A percentile compares a stretch with the other conserved stretches of the same genome.
Evolutionary conservation across 768 basidiomycete species (phyloP).

Genomic region (Trametes cinnabarina): DNA sequence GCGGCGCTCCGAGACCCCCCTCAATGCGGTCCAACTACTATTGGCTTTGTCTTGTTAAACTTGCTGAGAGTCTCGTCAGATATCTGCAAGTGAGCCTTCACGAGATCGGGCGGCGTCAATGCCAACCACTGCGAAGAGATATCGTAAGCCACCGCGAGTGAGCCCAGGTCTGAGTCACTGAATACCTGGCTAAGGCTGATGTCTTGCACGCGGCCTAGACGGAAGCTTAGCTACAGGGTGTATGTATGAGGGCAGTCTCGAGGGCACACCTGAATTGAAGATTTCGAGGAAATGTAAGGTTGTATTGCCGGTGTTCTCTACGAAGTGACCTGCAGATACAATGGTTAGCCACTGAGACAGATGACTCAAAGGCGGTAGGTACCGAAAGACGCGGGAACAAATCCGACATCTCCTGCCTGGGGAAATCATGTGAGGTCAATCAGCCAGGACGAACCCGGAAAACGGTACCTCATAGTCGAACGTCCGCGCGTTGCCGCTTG

Average conservation of each 20-base stretch:
- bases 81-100: conserved; percentile 57
- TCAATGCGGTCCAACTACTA: conserved; percentile 3
- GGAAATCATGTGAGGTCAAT: neutral
- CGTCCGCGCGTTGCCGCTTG: conserved; percentile 40
- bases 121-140: conserved; percentile 50
- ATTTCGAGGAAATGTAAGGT: conserved; percentile 60
- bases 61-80: conserved; percentile 49
- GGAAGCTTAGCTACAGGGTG: neutral
- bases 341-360: too few species aligned
- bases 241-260: neutral
- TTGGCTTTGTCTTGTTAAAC: conserved; percentile 36
- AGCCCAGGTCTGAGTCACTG: too few species aligned
- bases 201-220: conserved; percentile 47
- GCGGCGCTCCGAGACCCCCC: neutral
- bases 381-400: conserved; percentile 31
- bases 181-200: conserved; percentile 52
- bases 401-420: conserved; percentile 27
- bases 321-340: conserved; percentile 43
- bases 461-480: conserved; percentile 42
- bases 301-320: conserved; percentile 63
- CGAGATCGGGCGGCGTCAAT: conserved; percentile 53
- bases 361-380: conserved; percentile 1
- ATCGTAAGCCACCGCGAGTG: neutral
- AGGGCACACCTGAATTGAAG: conserved; percentile 32
- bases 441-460: neutral